Percentiles rank a stretch among this genome's conserved stretches.
These are phyloP conservation scores for Beauveria asiatica DNA, from an alignment of 2,329 filamentous ascomycete genomes.

Conservation along the genomic window DNA sequence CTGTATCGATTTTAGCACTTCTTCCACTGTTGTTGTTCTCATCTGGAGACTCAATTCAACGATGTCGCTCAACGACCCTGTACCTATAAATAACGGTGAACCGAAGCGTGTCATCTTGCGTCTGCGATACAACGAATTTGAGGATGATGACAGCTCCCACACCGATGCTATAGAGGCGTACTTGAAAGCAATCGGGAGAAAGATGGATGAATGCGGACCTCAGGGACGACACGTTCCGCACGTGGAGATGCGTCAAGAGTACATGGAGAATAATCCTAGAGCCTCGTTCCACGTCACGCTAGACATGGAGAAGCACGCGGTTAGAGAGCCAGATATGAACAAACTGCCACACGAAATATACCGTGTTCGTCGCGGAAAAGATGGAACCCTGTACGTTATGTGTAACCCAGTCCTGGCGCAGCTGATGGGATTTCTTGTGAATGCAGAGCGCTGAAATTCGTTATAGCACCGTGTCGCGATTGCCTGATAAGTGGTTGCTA, in stretches of 20 bases:
- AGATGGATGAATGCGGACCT: not conserved
- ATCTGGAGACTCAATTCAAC: not conserved
- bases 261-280: not conserved
- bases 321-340: not conserved
- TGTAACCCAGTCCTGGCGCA: too few species aligned
- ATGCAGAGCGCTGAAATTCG: too few species aligned
- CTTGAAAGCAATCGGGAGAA: not conserved
- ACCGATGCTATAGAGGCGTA: not conserved
- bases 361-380: too few species aligned
- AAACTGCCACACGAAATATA: not conserved
- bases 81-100: not conserved
- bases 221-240: not conserved
- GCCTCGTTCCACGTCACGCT: not conserved
- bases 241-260: not conserved
- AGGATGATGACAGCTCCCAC: not conserved
- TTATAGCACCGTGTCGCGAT: too few species aligned
- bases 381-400: too few species aligned
- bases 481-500: too few species aligned
- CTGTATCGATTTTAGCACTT: too few species aligned
- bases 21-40: constrained; percentile 20
- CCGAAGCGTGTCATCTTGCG: not conserved
- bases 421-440: too few species aligned
- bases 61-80: not conserved
- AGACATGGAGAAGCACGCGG: not conserved
- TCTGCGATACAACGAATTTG: not conserved